Percentiles rank a stretch among this genome's conserved stretches.
These are phyloP conservation scores for Acacia concinna DNA, from an alignment of 331 rosid genomes.

Conservation along the genomic window DNA sequence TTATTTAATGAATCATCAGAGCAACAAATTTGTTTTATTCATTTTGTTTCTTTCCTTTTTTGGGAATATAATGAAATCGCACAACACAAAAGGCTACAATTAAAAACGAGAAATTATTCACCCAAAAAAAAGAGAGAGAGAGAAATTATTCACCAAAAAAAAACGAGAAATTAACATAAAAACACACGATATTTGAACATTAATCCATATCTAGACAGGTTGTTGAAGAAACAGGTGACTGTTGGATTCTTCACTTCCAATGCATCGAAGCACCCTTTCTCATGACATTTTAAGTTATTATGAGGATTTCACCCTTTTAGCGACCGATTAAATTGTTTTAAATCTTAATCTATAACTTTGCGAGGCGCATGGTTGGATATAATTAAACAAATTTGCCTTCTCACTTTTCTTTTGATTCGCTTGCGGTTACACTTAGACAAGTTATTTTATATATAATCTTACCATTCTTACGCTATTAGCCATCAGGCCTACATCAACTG, in stretches of 20 bases:
- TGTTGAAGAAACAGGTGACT: constrained; percentile 4
- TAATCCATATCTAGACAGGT: constrained; percentile 37
- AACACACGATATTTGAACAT: neutral
- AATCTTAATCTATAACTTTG: neutral
- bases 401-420: neutral
- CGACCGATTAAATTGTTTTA: neutral
- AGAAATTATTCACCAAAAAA: too few species aligned
- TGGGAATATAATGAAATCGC: neutral
- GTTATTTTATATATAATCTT: neutral
- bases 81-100: neutral
- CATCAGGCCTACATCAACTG: neutral
- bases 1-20: neutral
- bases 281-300: constrained; percentile 1
- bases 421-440: neutral
- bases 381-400: neutral
- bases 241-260: constrained; percentile 10
- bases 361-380: neutral
- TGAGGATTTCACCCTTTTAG: neutral
- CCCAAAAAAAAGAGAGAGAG: too few species aligned
- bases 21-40: neutral
- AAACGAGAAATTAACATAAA: neutral
- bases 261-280: constrained; percentile 16
- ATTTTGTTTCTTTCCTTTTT: neutral
- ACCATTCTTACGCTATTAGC: neutral
- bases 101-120: too few species aligned